Evolutionary conservation across 2,329 filamentous ascomycete genomes (phyloP).

Genomic region (Fusarium transvaalense): DNA sequence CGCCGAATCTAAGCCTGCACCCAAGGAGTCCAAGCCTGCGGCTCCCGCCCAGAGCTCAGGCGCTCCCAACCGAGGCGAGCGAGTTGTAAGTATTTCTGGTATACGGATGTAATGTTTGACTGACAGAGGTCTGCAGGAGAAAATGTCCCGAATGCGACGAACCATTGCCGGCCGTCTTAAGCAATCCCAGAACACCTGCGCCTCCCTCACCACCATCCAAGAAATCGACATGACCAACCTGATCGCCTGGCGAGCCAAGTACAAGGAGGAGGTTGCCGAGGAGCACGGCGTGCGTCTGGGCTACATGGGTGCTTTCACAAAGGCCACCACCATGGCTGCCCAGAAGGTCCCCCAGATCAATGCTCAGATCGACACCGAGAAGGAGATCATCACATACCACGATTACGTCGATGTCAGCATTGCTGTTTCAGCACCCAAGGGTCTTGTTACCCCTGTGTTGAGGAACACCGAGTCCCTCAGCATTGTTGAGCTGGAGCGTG

Average conservation of each 20-base stretch:
- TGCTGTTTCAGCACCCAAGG: constrained; percentile 77
- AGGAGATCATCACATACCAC: constrained; percentile 68
- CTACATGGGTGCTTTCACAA: constrained; percentile 82
- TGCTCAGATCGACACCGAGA: constrained; percentile 68
- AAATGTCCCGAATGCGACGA: constrained; percentile 77
- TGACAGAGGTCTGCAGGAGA: constrained; percentile 42
- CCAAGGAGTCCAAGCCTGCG: constrained; percentile 30
- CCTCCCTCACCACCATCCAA: constrained; percentile 74
- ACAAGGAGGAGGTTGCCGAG: constrained; percentile 64
- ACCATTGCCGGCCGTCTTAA: constrained; percentile 77
- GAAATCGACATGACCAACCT: constrained; percentile 69
- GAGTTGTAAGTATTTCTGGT: constrained; percentile 30
- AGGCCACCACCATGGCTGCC: constrained; percentile 75
- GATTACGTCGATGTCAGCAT: constrained; percentile 81
- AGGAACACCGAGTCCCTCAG: constrained; percentile 69
- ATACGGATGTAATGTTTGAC: background rate
- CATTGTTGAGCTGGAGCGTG: constrained; percentile 59
- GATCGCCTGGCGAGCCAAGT: constrained; percentile 73
- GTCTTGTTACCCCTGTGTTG: constrained; percentile 81
- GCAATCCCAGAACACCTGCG: constrained; percentile 75
- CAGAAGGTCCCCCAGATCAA: constrained; percentile 78
- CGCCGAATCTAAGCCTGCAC: constrained; percentile 35
- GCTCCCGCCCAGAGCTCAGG: constrained; percentile 24
- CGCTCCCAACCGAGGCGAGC: constrained; percentile 32
- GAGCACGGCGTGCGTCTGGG: constrained; percentile 62